Evolutionary conservation across 2,329 filamentous ascomycete genomes (phyloP).

Genomic region (Penicillium sp.): DNA sequence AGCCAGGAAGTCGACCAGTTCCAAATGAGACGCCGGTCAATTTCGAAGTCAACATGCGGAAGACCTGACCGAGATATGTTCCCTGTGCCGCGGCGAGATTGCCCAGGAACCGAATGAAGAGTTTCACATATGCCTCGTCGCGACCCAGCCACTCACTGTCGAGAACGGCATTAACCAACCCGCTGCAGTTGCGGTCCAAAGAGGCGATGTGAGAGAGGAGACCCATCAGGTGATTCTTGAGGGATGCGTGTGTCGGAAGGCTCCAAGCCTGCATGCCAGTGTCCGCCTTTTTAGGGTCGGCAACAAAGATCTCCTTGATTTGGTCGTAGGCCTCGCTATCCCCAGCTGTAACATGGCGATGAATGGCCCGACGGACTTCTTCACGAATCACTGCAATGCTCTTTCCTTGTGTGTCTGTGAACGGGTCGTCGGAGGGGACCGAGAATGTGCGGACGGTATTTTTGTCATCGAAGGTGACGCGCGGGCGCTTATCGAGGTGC

Average conservation of each 20-base stretch:
- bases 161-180: slow-evolving; percentile 59
- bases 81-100: slow-evolving; percentile 79
- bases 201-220: slow-evolving; percentile 57
- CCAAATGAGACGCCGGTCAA: slow-evolving; percentile 64
- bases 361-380: slow-evolving; percentile 60
- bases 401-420: slow-evolving; percentile 46
- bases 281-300: slow-evolving; percentile 46
- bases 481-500: slow-evolving; percentile 37
- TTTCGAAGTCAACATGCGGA: slow-evolving; percentile 78
- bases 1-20: slow-evolving; percentile 54
- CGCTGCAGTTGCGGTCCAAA: slow-evolving; percentile 57
- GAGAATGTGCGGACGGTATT: slow-evolving; percentile 33
- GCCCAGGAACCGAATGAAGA: slow-evolving; percentile 58
- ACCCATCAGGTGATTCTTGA: slow-evolving; percentile 61
- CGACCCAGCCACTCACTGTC: slow-evolving; percentile 62
- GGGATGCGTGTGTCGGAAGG: slow-evolving; percentile 51
- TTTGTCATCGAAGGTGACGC: slow-evolving; percentile 46
- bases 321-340: slow-evolving; percentile 59
- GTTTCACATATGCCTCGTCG: slow-evolving; percentile 58
- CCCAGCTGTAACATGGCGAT: slow-evolving; percentile 51
- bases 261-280: slow-evolving; percentile 38
- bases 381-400: slow-evolving; percentile 59
- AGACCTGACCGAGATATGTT: slow-evolving; percentile 70
- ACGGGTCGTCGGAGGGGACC: slow-evolving; percentile 37
- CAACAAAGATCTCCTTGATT: slow-evolving; percentile 54